These are phyloP conservation scores for Capsicum baccatum DNA, from an alignment of 257 asterid genomes.

Conservation along the genomic window DNA sequence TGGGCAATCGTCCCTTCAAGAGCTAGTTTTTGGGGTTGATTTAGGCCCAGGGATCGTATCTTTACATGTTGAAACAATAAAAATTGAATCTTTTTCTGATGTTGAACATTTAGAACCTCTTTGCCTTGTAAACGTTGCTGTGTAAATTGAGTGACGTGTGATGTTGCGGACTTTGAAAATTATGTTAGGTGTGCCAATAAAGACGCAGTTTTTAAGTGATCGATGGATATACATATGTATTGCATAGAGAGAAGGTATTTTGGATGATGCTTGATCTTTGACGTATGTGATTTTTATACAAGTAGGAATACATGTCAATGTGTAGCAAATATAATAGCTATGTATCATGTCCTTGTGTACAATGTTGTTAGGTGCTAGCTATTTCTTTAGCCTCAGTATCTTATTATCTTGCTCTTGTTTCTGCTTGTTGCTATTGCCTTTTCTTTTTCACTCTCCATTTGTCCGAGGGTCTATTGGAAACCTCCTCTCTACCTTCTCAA, in stretches of 20 bases:
- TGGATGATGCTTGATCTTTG: constrained; percentile 17
- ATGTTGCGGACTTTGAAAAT: neutral
- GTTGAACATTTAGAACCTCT: neutral
- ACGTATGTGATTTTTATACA: neutral
- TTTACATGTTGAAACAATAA: neutral
- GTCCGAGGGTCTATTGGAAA: too few relatives aligned
- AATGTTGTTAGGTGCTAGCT: constrained; percentile 15
- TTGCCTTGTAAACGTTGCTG: neutral
- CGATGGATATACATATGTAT: constrained; percentile 11
- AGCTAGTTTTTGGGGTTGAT: too few relatives aligned
- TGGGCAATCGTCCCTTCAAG: too few relatives aligned
- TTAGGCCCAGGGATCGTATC: too few relatives aligned
- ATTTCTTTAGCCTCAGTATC: neutral
- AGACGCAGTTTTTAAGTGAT: neutral
- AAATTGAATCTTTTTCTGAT: neutral
- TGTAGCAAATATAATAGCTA: neutral
- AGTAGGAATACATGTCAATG: neutral
- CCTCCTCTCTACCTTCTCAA: too few relatives aligned
- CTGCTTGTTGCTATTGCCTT: neutral
- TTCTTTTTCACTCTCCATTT: neutral
- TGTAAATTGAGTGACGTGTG: neutral
- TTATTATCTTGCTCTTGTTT: neutral
- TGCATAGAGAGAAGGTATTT: neutral
- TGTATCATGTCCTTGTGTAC: neutral
- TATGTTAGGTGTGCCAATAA: neutral